Evolutionary conservation across 768 basidiomycete species (phyloP).

Genomic region (Cubamyces sp.): DNA sequence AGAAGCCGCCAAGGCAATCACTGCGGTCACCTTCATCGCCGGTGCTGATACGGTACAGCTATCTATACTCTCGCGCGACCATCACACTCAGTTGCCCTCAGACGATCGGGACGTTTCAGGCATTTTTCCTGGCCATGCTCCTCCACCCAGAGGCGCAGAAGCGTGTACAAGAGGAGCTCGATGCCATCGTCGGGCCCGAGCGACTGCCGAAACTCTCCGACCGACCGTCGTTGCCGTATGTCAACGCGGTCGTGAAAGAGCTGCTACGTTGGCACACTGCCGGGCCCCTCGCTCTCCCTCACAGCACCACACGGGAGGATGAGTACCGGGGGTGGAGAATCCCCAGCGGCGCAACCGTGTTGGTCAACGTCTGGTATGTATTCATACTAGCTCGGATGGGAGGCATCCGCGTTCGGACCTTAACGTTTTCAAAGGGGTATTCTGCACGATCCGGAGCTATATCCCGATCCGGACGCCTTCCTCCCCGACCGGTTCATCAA

Average conservation of each 20-base stretch:
- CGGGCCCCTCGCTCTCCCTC: slow-evolving; percentile 34
- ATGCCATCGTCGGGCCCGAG: slow-evolving; percentile 28
- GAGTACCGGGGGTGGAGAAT: slow-evolving; percentile 1
- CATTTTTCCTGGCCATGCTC: slow-evolving; percentile 39
- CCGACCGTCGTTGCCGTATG: slow-evolving; percentile 25
- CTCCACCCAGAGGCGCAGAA: slow-evolving; percentile 36
- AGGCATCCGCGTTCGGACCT: too few species aligned
- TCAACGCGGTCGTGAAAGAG: slow-evolving; percentile 31
- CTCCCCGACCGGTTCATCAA: slow-evolving; percentile 54
- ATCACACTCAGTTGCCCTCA: too few species aligned
- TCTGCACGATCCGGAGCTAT: slow-evolving; percentile 50
- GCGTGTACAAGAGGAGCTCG: slow-evolving; percentile 35
- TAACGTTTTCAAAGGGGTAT: slow-evolving; percentile 45
- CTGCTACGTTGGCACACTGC: slow-evolving; percentile 39
- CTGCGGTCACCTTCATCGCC: too few species aligned
- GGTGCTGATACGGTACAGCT: too few species aligned
- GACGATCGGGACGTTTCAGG: too few species aligned
- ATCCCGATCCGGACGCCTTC: slow-evolving; percentile 51
- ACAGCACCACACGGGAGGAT: slow-evolving; percentile 26
- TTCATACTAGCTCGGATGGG: too few species aligned
- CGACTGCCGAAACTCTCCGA: slow-evolving; percentile 30
- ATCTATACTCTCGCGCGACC: too few species aligned
- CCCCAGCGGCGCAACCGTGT: too few species aligned
- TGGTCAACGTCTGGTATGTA: slow-evolving; percentile 19
- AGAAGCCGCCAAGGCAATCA: too few species aligned